Conservation (phyloP, 2,329 filamentous ascomycete genomes). For the Pestalotiopsis sp. region DNA sequence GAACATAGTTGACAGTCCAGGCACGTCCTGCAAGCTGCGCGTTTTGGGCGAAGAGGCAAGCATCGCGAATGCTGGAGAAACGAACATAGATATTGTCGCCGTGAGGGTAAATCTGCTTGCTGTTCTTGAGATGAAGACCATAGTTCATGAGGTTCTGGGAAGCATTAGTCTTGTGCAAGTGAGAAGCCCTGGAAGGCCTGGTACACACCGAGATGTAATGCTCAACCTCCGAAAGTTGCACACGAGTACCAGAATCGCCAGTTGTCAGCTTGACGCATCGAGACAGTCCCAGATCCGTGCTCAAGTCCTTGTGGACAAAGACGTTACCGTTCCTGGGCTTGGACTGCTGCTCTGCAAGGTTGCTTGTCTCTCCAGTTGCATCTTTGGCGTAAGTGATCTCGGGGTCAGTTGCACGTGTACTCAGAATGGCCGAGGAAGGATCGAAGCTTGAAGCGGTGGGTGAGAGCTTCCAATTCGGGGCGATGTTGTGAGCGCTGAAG, state of each 20-base stretch:
- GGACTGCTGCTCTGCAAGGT: background rate
- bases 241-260: slow-evolving; percentile 24
- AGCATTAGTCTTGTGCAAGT: background rate
- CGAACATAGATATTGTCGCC: slow-evolving; percentile 50
- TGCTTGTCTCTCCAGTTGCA: background rate
- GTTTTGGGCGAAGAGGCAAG: slow-evolving; percentile 49
- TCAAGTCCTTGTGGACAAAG: slow-evolving; percentile 31
- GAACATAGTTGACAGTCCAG: slow-evolving; percentile 49
- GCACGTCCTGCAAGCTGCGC: slow-evolving; percentile 41
- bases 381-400: background rate
- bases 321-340: background rate
- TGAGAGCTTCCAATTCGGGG: slow-evolving; percentile 53
- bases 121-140: slow-evolving; percentile 32
- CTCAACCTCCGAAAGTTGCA: slow-evolving; percentile 40
- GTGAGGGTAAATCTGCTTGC: slow-evolving; percentile 35
- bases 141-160: slow-evolving; percentile 39
- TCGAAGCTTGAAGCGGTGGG: slow-evolving; percentile 62
- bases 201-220: slow-evolving; percentile 44
- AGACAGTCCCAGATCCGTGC: slow-evolving; percentile 45
- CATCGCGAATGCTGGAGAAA: slow-evolving; percentile 62
- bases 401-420: background rate
- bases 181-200: too few species aligned
- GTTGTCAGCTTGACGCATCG: slow-evolving; percentile 42
- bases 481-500: slow-evolving; percentile 28
- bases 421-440: slow-evolving; percentile 7